Evolutionary conservation across 148 eudicot species (phyloP), one percentile per base, ranked within the genome.

Genomic region (Pharnaceum exiguum): DNA sequence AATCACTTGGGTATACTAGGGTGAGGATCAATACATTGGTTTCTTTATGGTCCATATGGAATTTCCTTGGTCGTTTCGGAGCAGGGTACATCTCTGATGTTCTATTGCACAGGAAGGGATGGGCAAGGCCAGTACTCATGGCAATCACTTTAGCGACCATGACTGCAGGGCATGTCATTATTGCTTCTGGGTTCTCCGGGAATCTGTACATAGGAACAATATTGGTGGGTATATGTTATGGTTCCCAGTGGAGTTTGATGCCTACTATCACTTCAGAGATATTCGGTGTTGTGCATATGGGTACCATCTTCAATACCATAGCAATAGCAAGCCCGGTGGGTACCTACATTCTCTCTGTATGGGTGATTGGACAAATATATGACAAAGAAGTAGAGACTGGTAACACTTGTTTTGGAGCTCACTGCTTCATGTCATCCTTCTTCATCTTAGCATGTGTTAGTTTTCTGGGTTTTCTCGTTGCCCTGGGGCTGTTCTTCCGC

Each of bases 21-120:
- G 60, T 61, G 13, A 77, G 77, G 68, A 78, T 69, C 35, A 80
- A 73, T 43, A 63, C 95, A 15, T 65, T 90, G 57, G 93, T 90
- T 39, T 87, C 97, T 6, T 42, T 90, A 29, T 90, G 85, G 82
- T 87, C 95, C 55, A 84, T 90, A 75, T 90, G 97, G 97, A 90
- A 90, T 40, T 90, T 87, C 59, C 84, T 90, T 27, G 97, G 95
- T n/a, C 89, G 97, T 15, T 77, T 87, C 50, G 93, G 95, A 46
- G 97, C 82, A 19, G 97, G 97, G 7, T 87, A 75, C 52, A 30
- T 90, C 48, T 90, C 97, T 22, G 97, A 90, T 47, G 30, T 80
- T 17, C 63, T 80, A 43, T 50, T 90, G 57, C 89, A 76, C 66
- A 69, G 40, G 35, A 76, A 46, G 46, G 93, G 86, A 13, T 80